Evolutionary conservation across 139 green algal species (phyloP).

Genomic region (Gonium pectorale): DNA sequence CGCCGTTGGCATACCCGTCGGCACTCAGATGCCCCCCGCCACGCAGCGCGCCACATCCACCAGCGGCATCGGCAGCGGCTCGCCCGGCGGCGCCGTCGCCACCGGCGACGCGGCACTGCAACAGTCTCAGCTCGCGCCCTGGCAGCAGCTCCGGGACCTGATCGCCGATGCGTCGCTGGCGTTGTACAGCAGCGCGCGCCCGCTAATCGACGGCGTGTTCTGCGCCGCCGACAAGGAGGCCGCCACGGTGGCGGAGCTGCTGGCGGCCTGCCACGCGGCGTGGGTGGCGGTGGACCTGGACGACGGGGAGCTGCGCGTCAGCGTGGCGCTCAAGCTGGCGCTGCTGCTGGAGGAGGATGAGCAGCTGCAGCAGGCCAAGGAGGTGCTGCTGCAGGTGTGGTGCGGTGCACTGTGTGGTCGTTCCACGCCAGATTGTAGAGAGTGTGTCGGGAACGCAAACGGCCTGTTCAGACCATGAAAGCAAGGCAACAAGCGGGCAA

Average conservation of each 20-base stretch:
- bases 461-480: too few relatives aligned
- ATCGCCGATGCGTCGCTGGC: constrained; percentile 53
- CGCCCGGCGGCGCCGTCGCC: neutral
- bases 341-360: constrained; percentile 60
- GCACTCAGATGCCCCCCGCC: neutral
- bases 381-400: constrained; percentile 49
- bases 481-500: too few relatives aligned
- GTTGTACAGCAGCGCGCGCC: constrained; percentile 49
- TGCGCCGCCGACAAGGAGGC: constrained; percentile 63
- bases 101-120: neutral
- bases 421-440: too few relatives aligned
- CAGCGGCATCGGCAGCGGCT: too few relatives aligned
- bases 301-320: constrained; percentile 54
- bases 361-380: constrained; percentile 4
- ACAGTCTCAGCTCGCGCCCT: constrained; percentile 15
- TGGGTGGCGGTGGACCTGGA: constrained; percentile 48
- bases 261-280: constrained; percentile 74
- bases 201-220: constrained; percentile 59
- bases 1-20: neutral
- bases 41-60: too few relatives aligned
- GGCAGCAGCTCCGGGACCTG: constrained; percentile 48
- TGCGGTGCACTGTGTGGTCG: neutral
- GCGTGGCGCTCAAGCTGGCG: constrained; percentile 55
- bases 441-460: too few relatives aligned
- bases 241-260: constrained; percentile 69